Base-by-base conservation (phyloP, 108 stramenopile genomes). In the Fistulifera solaris region DNA sequence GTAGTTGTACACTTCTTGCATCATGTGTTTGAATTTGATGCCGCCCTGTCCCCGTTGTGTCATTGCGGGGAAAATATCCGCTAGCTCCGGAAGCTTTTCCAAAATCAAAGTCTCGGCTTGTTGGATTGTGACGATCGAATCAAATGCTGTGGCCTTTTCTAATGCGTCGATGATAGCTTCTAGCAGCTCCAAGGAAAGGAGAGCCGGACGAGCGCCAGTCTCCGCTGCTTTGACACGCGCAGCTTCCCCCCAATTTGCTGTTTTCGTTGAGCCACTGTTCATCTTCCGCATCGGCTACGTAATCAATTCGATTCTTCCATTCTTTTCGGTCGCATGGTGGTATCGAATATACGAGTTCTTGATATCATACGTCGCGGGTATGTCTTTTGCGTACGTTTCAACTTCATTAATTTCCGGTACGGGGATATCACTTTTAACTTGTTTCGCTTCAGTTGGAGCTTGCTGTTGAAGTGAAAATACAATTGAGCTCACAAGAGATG, bases 91-190 rank as follows among this genome's bases (percentile, higher is more conserved):
- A 31, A 90, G 56, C 46, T 69, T 78, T 25, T 55, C 3, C 1
- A 71, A 52, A 52, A 90, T 72, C 19, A 85, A 49, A 10, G 49
- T 42, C 35, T 85, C 79, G n/a, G 89, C 89, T 40, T 91, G 71
- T 40, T 71, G 60, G 2, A 59, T 23, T 0, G 76, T 71, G 0
- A 91, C 68, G 27, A 85, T 91, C 0, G 73, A 53, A 62, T 91
- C 89, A 73, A 85, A 87, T 0, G 72, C 89, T 39, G 89, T 91
- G 17, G 72, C 81, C 59, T 87, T 91, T 60, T 91, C 89, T 52
- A 91, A 52, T 15, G 71, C 53, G 57, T 91, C 85, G 48, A 91
- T 54, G 76, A 91, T 91, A 38, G 58, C 54, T 59, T 91, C 89
- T 10, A 91, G 55, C 45, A 75, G 48, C 0, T 26, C 25, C n/a